These are phyloP conservation scores for Podosphaera fusca DNA, from an alignment of 2,329 filamentous ascomycete species.

Conservation along the genomic window DNA sequence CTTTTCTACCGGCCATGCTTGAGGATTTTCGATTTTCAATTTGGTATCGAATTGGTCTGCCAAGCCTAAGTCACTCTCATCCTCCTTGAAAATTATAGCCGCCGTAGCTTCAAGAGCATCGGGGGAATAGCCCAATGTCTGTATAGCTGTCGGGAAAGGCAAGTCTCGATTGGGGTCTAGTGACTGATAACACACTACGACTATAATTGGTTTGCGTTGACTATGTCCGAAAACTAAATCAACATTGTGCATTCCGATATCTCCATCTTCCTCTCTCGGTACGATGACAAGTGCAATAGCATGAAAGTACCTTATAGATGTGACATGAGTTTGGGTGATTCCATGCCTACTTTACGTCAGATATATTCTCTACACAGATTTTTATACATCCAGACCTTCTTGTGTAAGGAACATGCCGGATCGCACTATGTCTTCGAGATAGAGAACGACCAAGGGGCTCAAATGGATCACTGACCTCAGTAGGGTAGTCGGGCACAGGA, in stretches of 20 bases:
- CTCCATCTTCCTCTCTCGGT: constrained; percentile 19
- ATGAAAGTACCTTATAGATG: constrained; percentile 15
- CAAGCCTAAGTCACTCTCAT: constrained; percentile 5
- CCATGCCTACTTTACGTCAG: constrained; percentile 9
- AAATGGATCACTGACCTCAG: constrained; percentile 39
- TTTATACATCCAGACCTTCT: constrained; percentile 18
- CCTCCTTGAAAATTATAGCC: constrained; percentile 26
- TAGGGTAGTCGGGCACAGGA: constrained; percentile 20
- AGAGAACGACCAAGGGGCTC: constrained; percentile 45
- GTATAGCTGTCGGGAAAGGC: constrained; percentile 28
- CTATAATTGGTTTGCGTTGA: constrained; percentile 26
- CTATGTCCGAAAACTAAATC: constrained; percentile 19
- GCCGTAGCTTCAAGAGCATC: constrained; percentile 27
- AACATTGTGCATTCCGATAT: constrained; percentile 28
- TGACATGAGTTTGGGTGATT: constrained; percentile 25
- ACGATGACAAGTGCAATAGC: constrained; percentile 25
- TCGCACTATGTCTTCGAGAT: constrained; percentile 30
- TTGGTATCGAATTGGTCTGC: not conserved
- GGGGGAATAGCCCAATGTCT: constrained; percentile 25
- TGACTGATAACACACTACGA: constrained; percentile 28
- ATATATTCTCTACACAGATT: not conserved
- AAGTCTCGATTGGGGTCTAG: constrained; percentile 19
- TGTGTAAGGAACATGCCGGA: constrained; percentile 52
- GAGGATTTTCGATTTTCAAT: constrained; percentile 3
- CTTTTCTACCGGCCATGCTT: constrained; percentile 14